Evolutionary conservation across 352 stramenopile genomes (phyloP).

Genomic region (Saprolegnia parasitica): DNA sequence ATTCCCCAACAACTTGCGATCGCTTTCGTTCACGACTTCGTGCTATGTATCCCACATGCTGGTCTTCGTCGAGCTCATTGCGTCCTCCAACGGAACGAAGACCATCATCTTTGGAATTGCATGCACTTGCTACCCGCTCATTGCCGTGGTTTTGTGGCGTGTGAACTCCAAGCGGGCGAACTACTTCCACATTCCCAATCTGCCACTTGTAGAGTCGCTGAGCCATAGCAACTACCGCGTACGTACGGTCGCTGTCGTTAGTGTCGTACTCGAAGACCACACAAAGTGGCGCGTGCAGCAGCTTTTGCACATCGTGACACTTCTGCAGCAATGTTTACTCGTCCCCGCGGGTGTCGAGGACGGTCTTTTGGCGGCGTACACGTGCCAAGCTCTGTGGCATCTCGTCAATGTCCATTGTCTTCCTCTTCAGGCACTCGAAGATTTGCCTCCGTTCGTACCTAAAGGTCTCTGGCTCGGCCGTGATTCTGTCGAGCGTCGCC

Average conservation of each 20-base stretch:
- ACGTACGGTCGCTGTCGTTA: conserved; percentile 19
- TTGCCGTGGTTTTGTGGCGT: neutral
- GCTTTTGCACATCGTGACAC: neutral
- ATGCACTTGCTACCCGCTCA: neutral
- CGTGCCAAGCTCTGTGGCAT: conserved; percentile 19
- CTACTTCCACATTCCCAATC: conserved; percentile 23
- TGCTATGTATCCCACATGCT: conserved; percentile 7
- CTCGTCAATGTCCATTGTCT: neutral
- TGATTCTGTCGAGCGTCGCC: neutral
- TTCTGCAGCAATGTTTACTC: neutral
- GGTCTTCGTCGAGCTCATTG: neutral
- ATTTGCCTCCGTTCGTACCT: neutral
- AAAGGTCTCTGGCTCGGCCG: neutral
- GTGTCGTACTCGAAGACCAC: conserved; percentile 19
- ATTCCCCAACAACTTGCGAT: conserved; percentile 22
- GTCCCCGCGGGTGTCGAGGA: conserved; percentile 9
- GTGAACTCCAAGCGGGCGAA: conserved; percentile 4
- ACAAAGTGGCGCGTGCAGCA: neutral
- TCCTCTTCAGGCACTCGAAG: neutral
- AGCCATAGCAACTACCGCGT: conserved; percentile 13
- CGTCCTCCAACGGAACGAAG: neutral
- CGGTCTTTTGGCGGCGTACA: conserved; percentile 16
- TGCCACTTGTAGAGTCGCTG: conserved; percentile 3
- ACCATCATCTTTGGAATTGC: neutral
- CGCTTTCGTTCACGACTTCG: conserved; percentile 15